Evolutionary conservation across 306 rosid species (phyloP), one percentile per base, ranked within the genome.

Genomic region (Sicyos baderoa): DNA sequence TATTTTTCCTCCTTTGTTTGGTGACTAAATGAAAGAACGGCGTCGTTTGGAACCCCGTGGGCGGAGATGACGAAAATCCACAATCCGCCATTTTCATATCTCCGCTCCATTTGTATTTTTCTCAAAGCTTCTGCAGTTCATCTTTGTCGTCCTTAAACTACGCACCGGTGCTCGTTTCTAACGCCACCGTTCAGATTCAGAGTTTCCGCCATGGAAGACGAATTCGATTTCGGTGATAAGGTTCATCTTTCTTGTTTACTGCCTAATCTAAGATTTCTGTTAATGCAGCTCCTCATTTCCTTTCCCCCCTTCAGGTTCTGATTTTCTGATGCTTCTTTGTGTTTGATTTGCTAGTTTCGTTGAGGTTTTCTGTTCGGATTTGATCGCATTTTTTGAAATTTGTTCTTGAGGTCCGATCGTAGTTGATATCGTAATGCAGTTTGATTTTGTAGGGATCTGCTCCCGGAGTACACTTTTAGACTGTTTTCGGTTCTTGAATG

Each of bases 131-230:
- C 62, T 52, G 17, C 19, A 0, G 14, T 60, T 40, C 70, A 40
- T 35, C 25, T 9, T 18, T 17, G 13, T 62, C 8, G 50, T 27
- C 50, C 21, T 42, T 5, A 44, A n/a, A n/a, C 66, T 35, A 12
- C 6, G 13, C 35, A 66, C 54, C 10, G 35, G 1, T 18, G 25
- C 58, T 32, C 57, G 2, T 68, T 5, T n/a, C n/a, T 9, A 50
- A 60, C 17, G 27, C 72, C 85, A 78, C 79, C 79, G 75, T 61
- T 72, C 59, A 21, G 22, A 54, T 72, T 73, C 79, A 29, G 76
- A 64, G 56, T 32, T 52, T 68, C 71, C 45, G 68, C 81, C 67
- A 78, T 85, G 89, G 84, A 78, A 15, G 87, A 82, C 19, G 80
- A 78, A 54, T 78, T 67, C 63, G 88, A 72, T 25, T 59, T 72